Percentiles rank a stretch among this genome's conserved stretches.
phyloP scores from a whole-genome alignment of 805 yeast species.

The Cyberlindnera americana region DNA sequence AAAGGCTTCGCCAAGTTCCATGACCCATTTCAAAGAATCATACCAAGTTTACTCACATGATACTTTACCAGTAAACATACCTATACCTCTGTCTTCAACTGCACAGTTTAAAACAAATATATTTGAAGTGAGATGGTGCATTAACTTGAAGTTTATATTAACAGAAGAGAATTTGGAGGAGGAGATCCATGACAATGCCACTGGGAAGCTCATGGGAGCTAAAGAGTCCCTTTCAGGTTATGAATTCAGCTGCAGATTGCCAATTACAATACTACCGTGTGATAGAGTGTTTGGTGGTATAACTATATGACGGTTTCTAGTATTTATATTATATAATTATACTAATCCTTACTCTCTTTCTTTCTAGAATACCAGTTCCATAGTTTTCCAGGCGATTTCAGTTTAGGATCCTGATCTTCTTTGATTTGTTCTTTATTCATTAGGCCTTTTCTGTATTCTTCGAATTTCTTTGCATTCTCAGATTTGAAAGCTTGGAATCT shows the following conservation, averaged over 20 bases:
- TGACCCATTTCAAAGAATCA: constrained; percentile 30
- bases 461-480: constrained; percentile 28
- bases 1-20: constrained; percentile 9
- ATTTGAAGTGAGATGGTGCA: constrained; percentile 37
- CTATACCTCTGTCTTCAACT: constrained; percentile 33
- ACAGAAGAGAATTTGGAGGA: constrained; percentile 19
- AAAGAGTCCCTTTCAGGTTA: constrained; percentile 35
- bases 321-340: too few relatives aligned
- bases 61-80: constrained; percentile 29
- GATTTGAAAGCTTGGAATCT: constrained; percentile 31
- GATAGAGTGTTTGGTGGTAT: constrained; percentile 48
- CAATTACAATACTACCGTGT: constrained; percentile 43
- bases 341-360: constrained; percentile 9
- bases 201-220: constrained; percentile 33
- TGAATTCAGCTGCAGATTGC: constrained; percentile 42
- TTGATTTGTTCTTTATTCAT: constrained; percentile 8
- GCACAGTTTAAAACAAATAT: constrained; percentile 39
- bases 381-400: constrained; percentile 15
- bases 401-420: not conserved
- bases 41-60: constrained; percentile 29
- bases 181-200: constrained; percentile 33
- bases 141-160: constrained; percentile 36
- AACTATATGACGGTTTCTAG: constrained; percentile 19
- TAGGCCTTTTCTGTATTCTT: constrained; percentile 18
- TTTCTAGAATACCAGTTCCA: constrained; percentile 22